phyloP scores from a whole-genome alignment of 345 rosid genomes.

The Rhizophora mangle region DNA sequence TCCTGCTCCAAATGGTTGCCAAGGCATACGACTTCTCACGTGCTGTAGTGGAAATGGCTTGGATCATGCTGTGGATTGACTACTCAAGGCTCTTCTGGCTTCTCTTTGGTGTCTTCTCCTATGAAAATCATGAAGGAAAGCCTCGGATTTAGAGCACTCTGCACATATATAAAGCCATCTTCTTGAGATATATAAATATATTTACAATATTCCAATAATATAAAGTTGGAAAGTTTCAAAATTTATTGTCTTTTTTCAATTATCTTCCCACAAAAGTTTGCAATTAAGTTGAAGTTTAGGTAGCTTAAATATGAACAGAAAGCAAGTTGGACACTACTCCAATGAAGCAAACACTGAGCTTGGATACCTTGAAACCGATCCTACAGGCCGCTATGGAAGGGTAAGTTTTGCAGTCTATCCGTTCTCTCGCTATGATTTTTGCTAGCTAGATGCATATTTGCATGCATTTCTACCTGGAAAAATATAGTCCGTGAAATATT shows the following conservation, averaged over 20 bases:
- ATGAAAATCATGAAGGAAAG: constrained; percentile 42
- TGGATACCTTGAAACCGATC: constrained; percentile 40
- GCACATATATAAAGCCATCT: not conserved
- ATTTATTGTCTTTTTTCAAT: not conserved
- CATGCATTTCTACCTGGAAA: not conserved
- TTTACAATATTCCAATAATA: not conserved
- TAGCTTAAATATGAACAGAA: constrained; percentile 24
- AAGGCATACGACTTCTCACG: constrained; percentile 23
- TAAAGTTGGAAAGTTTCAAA: not conserved
- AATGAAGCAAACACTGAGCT: constrained; percentile 18
- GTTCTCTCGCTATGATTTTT: not conserved
- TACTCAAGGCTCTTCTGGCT: constrained; percentile 35
- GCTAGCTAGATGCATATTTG: not conserved
- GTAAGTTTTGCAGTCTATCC: constrained; percentile 30
- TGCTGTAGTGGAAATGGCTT: constrained; percentile 27
- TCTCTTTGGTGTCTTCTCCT: constrained; percentile 34
- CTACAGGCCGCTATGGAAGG: constrained; percentile 49
- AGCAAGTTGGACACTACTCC: constrained; percentile 13
- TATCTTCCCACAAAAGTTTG: constrained; percentile 1
- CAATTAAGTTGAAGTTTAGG: not conserved
- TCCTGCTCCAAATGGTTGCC: constrained; percentile 18
- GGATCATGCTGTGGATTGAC: constrained; percentile 35
- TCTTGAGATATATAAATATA: not conserved
- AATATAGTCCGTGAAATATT: not conserved
- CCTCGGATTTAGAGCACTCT: constrained; percentile 23